Conservation (phyloP, 2,329 filamentous ascomycete genomes). For the Colletotrichum musicola region DNA sequence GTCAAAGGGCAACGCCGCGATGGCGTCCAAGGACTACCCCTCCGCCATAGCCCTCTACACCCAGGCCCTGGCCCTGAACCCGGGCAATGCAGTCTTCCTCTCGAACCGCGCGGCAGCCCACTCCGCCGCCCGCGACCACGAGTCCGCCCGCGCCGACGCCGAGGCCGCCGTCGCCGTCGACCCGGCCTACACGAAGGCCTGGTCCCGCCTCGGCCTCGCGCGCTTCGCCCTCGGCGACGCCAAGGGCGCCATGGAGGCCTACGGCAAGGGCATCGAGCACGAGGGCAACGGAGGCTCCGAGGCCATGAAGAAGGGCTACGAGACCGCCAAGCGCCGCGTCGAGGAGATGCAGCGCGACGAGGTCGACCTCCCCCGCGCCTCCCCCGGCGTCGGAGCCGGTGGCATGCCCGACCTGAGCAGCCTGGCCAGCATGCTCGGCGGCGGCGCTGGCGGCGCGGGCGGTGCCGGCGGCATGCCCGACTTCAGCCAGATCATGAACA, state of each 20-base stretch:
- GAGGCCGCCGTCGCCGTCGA: constrained; percentile 91
- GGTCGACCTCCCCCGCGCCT: constrained; percentile 56
- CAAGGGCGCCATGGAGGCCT: constrained; percentile 93
- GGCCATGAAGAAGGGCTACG: constrained; percentile 96
- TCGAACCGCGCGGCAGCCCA: constrained; percentile 97
- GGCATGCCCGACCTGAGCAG: constrained; percentile 77
- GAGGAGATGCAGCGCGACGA: constrained; percentile 79
- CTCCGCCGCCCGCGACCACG: constrained; percentile 86
- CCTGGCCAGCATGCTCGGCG: constrained; percentile 80
- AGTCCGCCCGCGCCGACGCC: constrained; percentile 86
- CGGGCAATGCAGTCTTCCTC: constrained; percentile 94
- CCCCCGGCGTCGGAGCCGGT: constrained; percentile 53
- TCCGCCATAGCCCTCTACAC: constrained; percentile 89
- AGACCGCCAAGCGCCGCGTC: constrained; percentile 90
- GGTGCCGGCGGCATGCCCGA: constrained; percentile 88
- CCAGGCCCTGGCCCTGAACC: constrained; percentile 83
- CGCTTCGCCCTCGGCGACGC: constrained; percentile 92
- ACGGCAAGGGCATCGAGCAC: constrained; percentile 90
- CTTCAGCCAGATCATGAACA: constrained; percentile 88
- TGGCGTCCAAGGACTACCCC: constrained; percentile 92
- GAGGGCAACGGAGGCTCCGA: constrained; percentile 96
- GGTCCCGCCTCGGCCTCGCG: constrained; percentile 92
- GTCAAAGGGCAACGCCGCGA: constrained; percentile 90
- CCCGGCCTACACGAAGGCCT: constrained; percentile 96
- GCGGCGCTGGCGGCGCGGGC: constrained; percentile 68